Conservation (phyloP, 2,329 filamentous ascomycete species). For the Sporothrix variecibatus region DNA sequence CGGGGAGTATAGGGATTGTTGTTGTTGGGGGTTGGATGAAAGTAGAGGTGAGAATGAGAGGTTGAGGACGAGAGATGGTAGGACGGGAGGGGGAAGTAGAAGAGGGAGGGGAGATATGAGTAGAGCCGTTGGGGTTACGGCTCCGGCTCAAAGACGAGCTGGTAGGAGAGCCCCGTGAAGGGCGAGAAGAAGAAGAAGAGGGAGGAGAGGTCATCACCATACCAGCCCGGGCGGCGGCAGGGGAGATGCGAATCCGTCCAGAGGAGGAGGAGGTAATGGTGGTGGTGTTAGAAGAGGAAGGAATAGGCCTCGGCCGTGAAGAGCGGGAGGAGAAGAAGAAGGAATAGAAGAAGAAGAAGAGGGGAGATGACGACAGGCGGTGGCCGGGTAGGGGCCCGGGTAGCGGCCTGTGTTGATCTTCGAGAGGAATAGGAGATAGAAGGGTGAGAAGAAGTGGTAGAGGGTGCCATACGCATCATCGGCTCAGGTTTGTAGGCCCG, state of each 20-base stretch:
- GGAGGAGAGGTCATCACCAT: not conserved
- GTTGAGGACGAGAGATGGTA: not conserved
- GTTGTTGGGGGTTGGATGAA: not conserved
- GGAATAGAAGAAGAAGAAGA: not conserved
- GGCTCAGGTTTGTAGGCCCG: not conserved
- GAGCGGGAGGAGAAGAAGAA: not conserved
- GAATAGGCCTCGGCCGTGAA: not conserved
- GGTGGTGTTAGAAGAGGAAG: not conserved
- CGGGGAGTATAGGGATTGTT: not conserved
- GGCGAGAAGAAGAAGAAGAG: not conserved
- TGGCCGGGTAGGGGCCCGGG: not conserved
- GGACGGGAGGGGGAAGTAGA: not conserved
- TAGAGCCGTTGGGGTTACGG: not conserved
- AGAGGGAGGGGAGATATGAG: not conserved
- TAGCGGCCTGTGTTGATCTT: not conserved
- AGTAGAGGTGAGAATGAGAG: not conserved
- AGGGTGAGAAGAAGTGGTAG: not conserved
- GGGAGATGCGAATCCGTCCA: not conserved
- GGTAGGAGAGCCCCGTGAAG: not conserved
- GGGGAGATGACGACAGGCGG: not conserved
- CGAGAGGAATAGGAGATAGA: not conserved
- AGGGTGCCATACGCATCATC: not conserved
- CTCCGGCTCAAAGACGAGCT: not conserved
- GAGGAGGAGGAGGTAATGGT: not conserved
- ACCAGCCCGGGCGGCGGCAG: not conserved